A percentile compares a stretch with the other conserved stretches of the same genome.
phyloP scores from a whole-genome alignment of 495 filamentous ascomycete genomes.

The Apodospora peruviana region DNA sequence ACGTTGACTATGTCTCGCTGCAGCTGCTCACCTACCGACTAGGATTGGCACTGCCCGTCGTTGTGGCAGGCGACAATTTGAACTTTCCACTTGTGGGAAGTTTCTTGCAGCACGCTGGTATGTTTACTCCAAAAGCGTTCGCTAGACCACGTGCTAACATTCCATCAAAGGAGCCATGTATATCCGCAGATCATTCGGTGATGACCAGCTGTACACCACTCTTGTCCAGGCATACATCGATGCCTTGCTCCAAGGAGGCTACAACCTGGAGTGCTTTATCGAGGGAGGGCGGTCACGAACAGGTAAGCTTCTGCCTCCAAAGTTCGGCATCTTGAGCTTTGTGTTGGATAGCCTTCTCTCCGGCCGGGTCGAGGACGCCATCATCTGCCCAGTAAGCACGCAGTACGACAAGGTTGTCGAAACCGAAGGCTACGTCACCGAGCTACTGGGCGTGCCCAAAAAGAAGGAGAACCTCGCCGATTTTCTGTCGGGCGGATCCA shows the following conservation, averaged over 20 bases:
- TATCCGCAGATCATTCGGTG: conserved; percentile 87
- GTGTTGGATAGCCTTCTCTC: conserved; percentile 84
- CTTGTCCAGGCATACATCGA: conserved; percentile 95
- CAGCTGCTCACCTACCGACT: conserved; percentile 93
- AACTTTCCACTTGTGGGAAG: conserved; percentile 87
- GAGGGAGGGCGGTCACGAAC: conserved; percentile 90
- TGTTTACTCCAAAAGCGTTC: conserved; percentile 16
- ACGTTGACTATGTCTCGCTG: conserved; percentile 91
- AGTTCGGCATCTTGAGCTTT: conserved; percentile 94
- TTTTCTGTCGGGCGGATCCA: conserved; percentile 77
- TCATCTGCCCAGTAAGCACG: conserved; percentile 90
- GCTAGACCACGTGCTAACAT: neutral
- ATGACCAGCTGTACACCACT: conserved; percentile 83
- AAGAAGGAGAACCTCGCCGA: conserved; percentile 87
- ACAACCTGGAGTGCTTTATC: conserved; percentile 94
- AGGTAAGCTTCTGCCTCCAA: conserved; percentile 86
- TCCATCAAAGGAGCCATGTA: conserved; percentile 73
- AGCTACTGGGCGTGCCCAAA: conserved; percentile 89
- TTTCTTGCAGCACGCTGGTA: conserved; percentile 88
- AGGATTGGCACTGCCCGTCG: conserved; percentile 81
- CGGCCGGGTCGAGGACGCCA: conserved; percentile 82
- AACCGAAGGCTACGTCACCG: conserved; percentile 91
- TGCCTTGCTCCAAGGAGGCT: conserved; percentile 80
- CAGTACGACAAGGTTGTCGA: conserved; percentile 99
- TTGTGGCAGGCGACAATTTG: conserved; percentile 92